A percentile compares a stretch with the other conserved stretches of the same genome.
These are phyloP conservation scores for Arthrobotrys musiformis DNA, from an alignment of 2,329 filamentous ascomycete genomes.

Conservation along the genomic window DNA sequence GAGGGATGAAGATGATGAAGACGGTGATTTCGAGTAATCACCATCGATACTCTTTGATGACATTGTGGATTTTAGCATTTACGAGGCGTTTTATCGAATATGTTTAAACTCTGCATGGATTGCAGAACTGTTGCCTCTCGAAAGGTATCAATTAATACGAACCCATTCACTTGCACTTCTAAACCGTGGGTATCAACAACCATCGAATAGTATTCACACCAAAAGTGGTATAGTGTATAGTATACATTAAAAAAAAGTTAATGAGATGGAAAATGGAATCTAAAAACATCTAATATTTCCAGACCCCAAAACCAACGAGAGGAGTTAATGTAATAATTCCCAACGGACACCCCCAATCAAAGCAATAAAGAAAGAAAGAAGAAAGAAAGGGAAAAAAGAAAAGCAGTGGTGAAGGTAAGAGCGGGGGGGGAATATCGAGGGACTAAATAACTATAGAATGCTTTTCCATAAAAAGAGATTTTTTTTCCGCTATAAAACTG, in stretches of 20 bases:
- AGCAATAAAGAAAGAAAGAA: not conserved
- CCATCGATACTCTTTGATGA: too few relatives aligned
- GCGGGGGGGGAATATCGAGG: too few relatives aligned
- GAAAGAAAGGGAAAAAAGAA: not conserved
- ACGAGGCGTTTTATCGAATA: too few relatives aligned
- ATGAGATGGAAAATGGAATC: not conserved
- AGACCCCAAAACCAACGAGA: not conserved
- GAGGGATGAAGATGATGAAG: constrained; percentile 10
- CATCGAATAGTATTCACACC: not conserved
- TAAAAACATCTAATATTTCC: not conserved
- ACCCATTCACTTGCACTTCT: not conserved
- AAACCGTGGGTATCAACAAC: not conserved
- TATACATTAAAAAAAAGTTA: too few relatives aligned
- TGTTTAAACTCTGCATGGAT: too few relatives aligned
- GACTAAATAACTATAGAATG: not conserved
- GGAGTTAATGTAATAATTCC: not conserved
- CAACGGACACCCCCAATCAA: too few relatives aligned
- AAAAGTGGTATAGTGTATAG: not conserved
- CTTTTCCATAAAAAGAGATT: constrained; percentile 9
- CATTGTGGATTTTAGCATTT: too few relatives aligned
- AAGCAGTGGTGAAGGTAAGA: too few relatives aligned
- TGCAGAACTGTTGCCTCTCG: too few relatives aligned
- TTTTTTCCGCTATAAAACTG: constrained; percentile 20
- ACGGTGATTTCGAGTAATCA: too few relatives aligned
- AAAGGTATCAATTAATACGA: too few relatives aligned